Conservation (phyloP, 1,139 yeast species). For the Geotrichum citri-aurantii region DNA sequence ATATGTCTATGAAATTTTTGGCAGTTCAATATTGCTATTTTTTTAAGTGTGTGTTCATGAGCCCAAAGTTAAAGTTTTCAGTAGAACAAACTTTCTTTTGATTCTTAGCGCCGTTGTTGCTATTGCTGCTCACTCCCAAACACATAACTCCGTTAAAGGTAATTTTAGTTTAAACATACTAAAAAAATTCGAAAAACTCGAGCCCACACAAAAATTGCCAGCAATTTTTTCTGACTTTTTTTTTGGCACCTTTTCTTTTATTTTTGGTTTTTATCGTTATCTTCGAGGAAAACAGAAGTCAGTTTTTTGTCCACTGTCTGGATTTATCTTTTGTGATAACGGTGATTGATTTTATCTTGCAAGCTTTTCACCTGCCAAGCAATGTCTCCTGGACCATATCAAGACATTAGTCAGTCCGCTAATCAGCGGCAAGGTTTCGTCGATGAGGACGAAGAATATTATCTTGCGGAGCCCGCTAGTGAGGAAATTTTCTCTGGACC, state of each 20-base stretch:
- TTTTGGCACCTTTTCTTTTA: background rate
- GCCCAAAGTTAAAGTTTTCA: too few relatives aligned
- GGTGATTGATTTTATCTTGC: background rate
- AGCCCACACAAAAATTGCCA: background rate
- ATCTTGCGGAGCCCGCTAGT: conserved; percentile 36
- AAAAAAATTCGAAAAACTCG: too few relatives aligned
- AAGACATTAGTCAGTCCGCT: background rate
- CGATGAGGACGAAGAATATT: conserved; percentile 20
- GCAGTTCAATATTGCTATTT: too few relatives aligned
- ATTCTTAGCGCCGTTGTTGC: background rate
- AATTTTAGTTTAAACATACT: background rate
- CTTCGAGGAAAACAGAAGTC: background rate
- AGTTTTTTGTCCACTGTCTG: background rate
- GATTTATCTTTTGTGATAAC: background rate
- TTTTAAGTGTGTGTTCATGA: too few relatives aligned
- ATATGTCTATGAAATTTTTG: too few relatives aligned
- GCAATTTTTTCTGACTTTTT: background rate
- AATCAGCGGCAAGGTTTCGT: background rate
- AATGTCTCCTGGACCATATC: conserved; percentile 10
- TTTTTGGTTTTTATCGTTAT: too few relatives aligned
- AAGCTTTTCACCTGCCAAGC: background rate
- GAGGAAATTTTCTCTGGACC: conserved; percentile 87
- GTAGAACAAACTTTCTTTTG: too few relatives aligned
- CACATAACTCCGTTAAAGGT: background rate
- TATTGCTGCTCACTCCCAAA: background rate